Evolutionary conservation across 306 rosid genomes (phyloP).

Genomic region (Quercus ilex): DNA sequence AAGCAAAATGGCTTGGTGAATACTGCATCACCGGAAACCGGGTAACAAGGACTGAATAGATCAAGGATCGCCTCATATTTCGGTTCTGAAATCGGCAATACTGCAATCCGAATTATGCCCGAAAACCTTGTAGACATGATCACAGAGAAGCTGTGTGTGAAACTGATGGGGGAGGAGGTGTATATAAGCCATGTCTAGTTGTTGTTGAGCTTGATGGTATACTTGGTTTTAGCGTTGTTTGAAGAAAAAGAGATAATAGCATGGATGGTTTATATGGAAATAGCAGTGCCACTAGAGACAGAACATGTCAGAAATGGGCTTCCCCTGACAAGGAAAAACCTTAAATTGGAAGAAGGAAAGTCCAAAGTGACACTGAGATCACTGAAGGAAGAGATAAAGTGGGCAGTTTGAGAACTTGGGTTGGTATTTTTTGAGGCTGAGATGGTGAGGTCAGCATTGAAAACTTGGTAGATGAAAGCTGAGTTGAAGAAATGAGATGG

Average conservation of each 20-base stretch:
- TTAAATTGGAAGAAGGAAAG: constrained; percentile 59
- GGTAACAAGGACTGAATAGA: constrained; percentile 57
- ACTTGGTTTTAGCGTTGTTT: constrained; percentile 45
- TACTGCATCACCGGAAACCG: constrained; percentile 63
- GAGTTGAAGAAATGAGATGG: constrained; percentile 52
- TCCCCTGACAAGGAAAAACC: constrained; percentile 78
- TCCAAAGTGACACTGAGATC: constrained; percentile 81
- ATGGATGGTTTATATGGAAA: constrained; percentile 68
- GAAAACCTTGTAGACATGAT: constrained; percentile 55
- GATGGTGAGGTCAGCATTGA: constrained; percentile 63
- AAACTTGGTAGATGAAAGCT: constrained; percentile 47
- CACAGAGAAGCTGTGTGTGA: constrained; percentile 31
- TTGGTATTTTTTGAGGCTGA: constrained; percentile 27
- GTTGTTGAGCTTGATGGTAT: constrained; percentile 59
- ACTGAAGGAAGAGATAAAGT: constrained; percentile 49
- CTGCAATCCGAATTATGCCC: constrained; percentile 66
- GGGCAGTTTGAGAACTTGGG: constrained; percentile 30
- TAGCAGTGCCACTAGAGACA: constrained; percentile 32
- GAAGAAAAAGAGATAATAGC: constrained; percentile 54
- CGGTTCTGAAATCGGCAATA: constrained; percentile 40
- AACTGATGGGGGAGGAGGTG: constrained; percentile 49
- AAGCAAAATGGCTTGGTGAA: constrained; percentile 51
- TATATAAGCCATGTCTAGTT: constrained; percentile 81
- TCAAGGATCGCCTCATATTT: constrained; percentile 45
- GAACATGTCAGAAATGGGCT: constrained; percentile 66